Evolutionary conservation across 108 stramenopile species (phyloP).

Genomic region (Nitzschia palea): DNA sequence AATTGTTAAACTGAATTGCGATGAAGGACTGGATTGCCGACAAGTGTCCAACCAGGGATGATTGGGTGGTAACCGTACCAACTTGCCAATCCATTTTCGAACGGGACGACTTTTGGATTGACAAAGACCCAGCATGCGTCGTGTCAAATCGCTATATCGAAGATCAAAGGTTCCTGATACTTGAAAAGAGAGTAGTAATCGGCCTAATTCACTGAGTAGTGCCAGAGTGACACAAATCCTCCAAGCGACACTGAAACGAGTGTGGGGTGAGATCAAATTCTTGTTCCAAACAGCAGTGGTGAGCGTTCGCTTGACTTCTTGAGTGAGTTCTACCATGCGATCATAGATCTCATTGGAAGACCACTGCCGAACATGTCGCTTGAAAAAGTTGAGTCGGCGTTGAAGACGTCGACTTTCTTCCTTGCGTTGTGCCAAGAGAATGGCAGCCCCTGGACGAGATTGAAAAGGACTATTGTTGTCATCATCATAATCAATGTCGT

Average conservation of each 20-base stretch:
- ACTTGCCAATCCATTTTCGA: background rate
- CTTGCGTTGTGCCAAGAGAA: background rate
- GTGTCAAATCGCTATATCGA: background rate
- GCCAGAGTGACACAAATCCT: constrained; percentile 57
- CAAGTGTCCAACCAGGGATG: constrained; percentile 5
- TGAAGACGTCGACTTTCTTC: background rate
- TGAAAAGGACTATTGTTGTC: too few relatives aligned
- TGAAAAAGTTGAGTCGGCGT: constrained; percentile 38
- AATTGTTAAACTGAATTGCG: constrained; percentile 41
- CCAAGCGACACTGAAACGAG: constrained; percentile 65
- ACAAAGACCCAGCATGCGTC: background rate
- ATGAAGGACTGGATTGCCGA: constrained; percentile 32
- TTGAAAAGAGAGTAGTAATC: constrained; percentile 49
- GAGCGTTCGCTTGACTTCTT: constrained; percentile 41
- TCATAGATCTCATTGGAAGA: constrained; percentile 48
- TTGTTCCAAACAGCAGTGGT: constrained; percentile 1
- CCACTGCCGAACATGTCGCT: constrained; percentile 26
- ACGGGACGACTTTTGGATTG: background rate
- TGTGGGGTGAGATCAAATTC: constrained; percentile 58
- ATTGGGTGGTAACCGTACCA: background rate
- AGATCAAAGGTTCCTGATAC: constrained; percentile 22
- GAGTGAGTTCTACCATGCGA: constrained; percentile 43
- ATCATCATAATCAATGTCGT: too few relatives aligned
- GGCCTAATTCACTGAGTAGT: constrained; percentile 51
- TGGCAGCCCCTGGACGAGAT: background rate